A percentile compares a stretch with the other conserved stretches of the same genome.
phyloP scores from a whole-genome alignment of 371 early-diverging fungal species.

The Mucor irregularis region DNA sequence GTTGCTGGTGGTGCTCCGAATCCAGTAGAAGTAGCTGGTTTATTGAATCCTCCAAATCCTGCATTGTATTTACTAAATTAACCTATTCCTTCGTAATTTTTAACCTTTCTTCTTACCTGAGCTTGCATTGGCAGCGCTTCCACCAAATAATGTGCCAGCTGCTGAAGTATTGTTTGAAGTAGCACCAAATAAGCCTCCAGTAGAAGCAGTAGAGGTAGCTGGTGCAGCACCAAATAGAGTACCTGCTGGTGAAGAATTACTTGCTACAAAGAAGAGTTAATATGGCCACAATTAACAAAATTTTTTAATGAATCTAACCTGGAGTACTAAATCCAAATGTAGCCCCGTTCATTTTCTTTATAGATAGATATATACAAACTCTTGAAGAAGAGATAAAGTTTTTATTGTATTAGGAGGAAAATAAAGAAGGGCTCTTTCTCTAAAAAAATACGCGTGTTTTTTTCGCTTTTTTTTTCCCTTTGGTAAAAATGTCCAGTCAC shows the following conservation, averaged over 20 bases:
- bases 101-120: background rate
- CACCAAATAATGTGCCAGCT: slow-evolving; percentile 44
- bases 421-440: no score
- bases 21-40: slow-evolving; percentile 12
- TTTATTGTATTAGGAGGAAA: background rate
- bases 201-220: slow-evolving; percentile 6
- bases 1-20: slow-evolving; percentile 10
- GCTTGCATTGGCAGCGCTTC: slow-evolving; percentile 26
- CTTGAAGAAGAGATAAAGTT: background rate
- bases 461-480: background rate
- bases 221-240: slow-evolving; percentile 36
- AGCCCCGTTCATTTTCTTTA: background rate
- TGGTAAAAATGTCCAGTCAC: background rate
- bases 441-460: background rate
- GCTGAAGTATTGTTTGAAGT: slow-evolving; percentile 23
- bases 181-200: slow-evolving; percentile 23
- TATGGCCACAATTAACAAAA: no score
- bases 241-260: slow-evolving; percentile 25
- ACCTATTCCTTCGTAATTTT: background rate
- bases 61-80: background rate
- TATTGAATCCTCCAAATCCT: slow-evolving; percentile 20
- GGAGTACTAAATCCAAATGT: slow-evolving; percentile 10
- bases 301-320: no score
- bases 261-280: background rate
- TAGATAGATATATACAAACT: background rate